Percentiles rank a stretch among this genome's conserved stretches.
Conservation (phyloP, 2,329 filamentous ascomycete genomes). For the Coniosporium tulheliwenetii region DNA sequence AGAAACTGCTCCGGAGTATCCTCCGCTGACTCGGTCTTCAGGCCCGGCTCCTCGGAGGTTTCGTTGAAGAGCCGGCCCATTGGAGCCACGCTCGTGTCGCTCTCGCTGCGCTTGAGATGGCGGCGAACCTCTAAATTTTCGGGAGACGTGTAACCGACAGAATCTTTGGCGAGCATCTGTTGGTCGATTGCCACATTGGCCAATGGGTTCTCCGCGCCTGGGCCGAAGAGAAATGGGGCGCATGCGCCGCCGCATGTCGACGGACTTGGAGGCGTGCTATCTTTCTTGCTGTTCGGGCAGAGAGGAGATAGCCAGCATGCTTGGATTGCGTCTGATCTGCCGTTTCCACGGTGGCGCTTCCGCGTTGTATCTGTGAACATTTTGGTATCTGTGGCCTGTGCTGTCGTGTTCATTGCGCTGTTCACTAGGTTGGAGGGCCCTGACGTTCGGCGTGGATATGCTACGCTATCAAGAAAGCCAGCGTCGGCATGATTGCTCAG, state of each 20-base stretch:
- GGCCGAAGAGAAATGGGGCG: constrained; percentile 20
- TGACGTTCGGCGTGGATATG: no score
- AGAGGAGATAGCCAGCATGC: constrained; percentile 3
- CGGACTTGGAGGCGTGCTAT: constrained; percentile 20
- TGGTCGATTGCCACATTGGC: constrained; percentile 10
- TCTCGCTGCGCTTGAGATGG: constrained; percentile 19
- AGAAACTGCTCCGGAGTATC: constrained; percentile 10
- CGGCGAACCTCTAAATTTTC: constrained; percentile 15
- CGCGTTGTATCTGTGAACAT: no score
- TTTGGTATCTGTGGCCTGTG: no score
- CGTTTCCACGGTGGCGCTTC: no score
- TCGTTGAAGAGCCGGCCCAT: constrained; percentile 12
- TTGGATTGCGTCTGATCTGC: no score
- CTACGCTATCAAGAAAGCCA: no score
- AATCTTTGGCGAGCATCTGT: constrained; percentile 5
- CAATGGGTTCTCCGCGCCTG: constrained; percentile 2
- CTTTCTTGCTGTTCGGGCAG: constrained; percentile 22
- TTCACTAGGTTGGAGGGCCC: no score
- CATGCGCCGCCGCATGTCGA: constrained; percentile 23
- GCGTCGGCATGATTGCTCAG: no score
- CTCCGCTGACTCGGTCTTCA: constrained; percentile 17
- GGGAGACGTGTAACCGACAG: background rate
- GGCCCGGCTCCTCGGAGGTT: constrained; percentile 5
- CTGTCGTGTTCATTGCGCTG: no score
- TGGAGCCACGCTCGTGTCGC: constrained; percentile 8